Percentiles rank a stretch among this genome's conserved stretches.
Conservation (phyloP, 805 yeast genomes). For the Yamadazyma philogaea region DNA sequence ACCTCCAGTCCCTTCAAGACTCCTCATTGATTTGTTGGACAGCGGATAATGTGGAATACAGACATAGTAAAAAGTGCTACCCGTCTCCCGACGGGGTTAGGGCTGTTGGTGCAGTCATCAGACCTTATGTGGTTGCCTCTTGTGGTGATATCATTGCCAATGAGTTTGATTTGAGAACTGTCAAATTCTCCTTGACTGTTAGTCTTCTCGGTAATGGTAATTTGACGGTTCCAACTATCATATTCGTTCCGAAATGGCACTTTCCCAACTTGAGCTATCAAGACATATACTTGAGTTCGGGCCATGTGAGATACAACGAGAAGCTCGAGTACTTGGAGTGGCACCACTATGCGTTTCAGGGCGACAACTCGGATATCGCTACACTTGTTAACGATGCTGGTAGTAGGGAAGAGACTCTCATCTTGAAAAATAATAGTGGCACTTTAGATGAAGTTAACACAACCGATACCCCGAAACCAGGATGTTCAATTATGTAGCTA, state of each 20-base stretch:
- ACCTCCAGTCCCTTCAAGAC: slow-evolving; percentile 18
- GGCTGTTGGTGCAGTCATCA: slow-evolving; percentile 66
- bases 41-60: slow-evolving; percentile 20
- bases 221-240: slow-evolving; percentile 45
- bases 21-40: slow-evolving; percentile 23
- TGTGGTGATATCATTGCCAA: slow-evolving; percentile 55
- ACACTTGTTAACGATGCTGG: slow-evolving; percentile 9
- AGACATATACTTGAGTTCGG: slow-evolving; percentile 52
- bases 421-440: slow-evolving; percentile 39
- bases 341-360: slow-evolving; percentile 45
- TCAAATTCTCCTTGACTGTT: slow-evolving; percentile 49
- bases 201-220: slow-evolving; percentile 6
- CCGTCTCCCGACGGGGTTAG: slow-evolving; percentile 62
- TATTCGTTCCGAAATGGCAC: slow-evolving; percentile 73
- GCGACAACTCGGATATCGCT: slow-evolving; percentile 11
- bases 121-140: slow-evolving; percentile 72
- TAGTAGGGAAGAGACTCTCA: slow-evolving; percentile 26
- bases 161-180: slow-evolving; percentile 55
- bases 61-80: slow-evolving; percentile 32
- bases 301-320: slow-evolving; percentile 52
- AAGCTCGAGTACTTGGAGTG: slow-evolving; percentile 61
- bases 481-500: slow-evolving; percentile 2
- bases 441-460: slow-evolving; percentile 25
- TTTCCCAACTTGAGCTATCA: slow-evolving; percentile 49
- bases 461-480: not conserved